Base-by-base conservation (phyloP, 441 rosid genomes). In the Bruguiera hainesii region DNA sequence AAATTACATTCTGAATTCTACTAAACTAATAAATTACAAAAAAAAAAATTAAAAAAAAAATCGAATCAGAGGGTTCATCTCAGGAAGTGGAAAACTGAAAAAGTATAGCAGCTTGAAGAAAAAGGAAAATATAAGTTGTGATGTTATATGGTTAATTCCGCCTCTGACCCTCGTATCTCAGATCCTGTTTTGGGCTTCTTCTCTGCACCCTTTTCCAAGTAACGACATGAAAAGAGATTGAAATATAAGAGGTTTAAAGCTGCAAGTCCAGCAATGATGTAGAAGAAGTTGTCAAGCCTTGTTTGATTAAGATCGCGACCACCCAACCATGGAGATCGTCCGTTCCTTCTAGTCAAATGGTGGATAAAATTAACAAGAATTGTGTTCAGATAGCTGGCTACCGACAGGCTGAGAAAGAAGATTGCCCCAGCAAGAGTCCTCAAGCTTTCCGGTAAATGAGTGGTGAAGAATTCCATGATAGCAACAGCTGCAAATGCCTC, bases 401-500 rank as follows among this genome's bases (percentile, higher is more conserved):
- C 60, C 4, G 88, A 84, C 25, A 76, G 73, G 63, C 85, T 84
- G 63, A 85, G 83, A 39, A 79, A 89, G 67, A 84, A 86, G 20
- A 83, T 42, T 0, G 95, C 90, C 60, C 92, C 92, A 0, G 88
- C 86, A 0, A 86, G 76, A 0, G 90, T 82, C 74, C 91, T 83
- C 86, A 87, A 79, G 68, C 72, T 64, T 25, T 82, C 92, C 3
- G 95, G 89, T 79, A 89, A 72, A 30, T 77, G 84, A 7, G 84
- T 82, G 1, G 86, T 87, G 3, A 80, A 72, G 61, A 79, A 78
- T 71, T 89, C 92, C 89, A 87, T 76, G 2, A 87, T 13, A n/a
- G 95, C 86, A 52, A 87, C 84, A 0, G 85, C 81, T 0, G 87
- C 76, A 56, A 87, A 87, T 7, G 90, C 92, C 73, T 89, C 86